Percentiles rank a stretch among this genome's conserved stretches.
These are phyloP conservation scores for Lophiostoma macrostomum DNA, from an alignment of 495 filamentous ascomycete genomes.

Conservation along the genomic window DNA sequence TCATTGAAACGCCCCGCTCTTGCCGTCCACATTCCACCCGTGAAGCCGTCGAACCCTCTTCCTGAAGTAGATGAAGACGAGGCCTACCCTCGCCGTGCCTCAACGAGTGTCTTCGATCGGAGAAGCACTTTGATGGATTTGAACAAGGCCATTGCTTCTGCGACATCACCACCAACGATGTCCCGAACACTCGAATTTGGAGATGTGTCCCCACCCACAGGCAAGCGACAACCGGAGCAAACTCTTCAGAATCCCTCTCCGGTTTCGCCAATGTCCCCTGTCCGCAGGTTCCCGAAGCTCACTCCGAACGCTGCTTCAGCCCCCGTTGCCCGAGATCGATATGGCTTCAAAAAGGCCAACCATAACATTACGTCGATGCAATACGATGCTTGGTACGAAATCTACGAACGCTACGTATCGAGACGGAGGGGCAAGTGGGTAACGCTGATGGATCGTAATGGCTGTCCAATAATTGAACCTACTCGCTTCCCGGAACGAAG, in stretches of 20 bases:
- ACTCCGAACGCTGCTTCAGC: background rate
- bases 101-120: slow-evolving; percentile 44
- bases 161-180: background rate
- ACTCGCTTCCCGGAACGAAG: slow-evolving; percentile 75
- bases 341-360: slow-evolving; percentile 88
- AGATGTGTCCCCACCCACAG: background rate
- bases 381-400: slow-evolving; percentile 77
- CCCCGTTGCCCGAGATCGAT: slow-evolving; percentile 62
- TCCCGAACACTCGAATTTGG: slow-evolving; percentile 6
- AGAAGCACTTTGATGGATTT: slow-evolving; percentile 36
- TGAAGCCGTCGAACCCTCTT: slow-evolving; percentile 18
- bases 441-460: slow-evolving; percentile 69
- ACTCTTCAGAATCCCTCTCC: background rate
- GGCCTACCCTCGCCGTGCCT: slow-evolving; percentile 12
- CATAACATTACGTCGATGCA: slow-evolving; percentile 70
- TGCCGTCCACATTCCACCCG: background rate
- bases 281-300: too few relatives aligned
- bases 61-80: slow-evolving; percentile 62
- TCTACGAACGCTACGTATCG: slow-evolving; percentile 66
- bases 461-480: slow-evolving; percentile 67
- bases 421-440: slow-evolving; percentile 79
- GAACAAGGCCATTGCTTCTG: background rate
- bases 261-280: too few relatives aligned
- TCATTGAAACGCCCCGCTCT: background rate
- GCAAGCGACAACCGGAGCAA: background rate